Evolutionary conservation across 1,139 yeast species (phyloP), one percentile per base, ranked within the genome.

Genomic region (Sugiyamaella castrensis): DNA sequence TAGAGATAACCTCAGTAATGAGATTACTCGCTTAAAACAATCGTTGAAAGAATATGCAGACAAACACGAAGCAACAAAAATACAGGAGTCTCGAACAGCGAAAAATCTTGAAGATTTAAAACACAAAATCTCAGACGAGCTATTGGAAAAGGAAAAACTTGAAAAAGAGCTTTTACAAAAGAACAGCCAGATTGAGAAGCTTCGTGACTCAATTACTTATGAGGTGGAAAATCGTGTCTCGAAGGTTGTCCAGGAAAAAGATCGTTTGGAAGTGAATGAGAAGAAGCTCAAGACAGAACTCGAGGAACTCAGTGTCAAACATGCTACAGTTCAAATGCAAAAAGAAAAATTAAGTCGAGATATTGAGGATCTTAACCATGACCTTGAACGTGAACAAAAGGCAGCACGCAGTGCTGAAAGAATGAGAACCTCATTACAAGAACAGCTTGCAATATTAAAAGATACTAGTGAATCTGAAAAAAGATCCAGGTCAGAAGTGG

Each of bases 341-440:
- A 59, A 57, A 43, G 95, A 87, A 67, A 87, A 87, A 70, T 76
- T 87, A 66, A 78, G 79, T 60, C 78, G 95, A 69, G 95, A 87
- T 71, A 75, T 87, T 48, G 95, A 87, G 67, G 71, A 80, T 62
- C 84, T 88, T 39, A 57, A 61, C 36, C 61, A 59, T 28, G 69
- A 65, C 39, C 53, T 63, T 24, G 54, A 62, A 12, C 54, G 64
- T 11, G 66, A 60, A 43, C 59, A 61, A 48, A 61, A 59, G 51
- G 53, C 58, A 6, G 58, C 63, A 1, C 53, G 55, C 11, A 52
- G 58, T 9, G 60, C 65, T 19, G 61, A 62, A 40, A 47, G 62
- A 12, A 28, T 56, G 46, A 54, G 51, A 37, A 48, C 37, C 12
- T 50, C 58, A 8, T 39, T 62, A n/a, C 58, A 63, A 42, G 56